These are phyloP conservation scores for Aspergillus asperescens DNA, from an alignment of 495 filamentous ascomycete species.

Conservation along the genomic window DNA sequence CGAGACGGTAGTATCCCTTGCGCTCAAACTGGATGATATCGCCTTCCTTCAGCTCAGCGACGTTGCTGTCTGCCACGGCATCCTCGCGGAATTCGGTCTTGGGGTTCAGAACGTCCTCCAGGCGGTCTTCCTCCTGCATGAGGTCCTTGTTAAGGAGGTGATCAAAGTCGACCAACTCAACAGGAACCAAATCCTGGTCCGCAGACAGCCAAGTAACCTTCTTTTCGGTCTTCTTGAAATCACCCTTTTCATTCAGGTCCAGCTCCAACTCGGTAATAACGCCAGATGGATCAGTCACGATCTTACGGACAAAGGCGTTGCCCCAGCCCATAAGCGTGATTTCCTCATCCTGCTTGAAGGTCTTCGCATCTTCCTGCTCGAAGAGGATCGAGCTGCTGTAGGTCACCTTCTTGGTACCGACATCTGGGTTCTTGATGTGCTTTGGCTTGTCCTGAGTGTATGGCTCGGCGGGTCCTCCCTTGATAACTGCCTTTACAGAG, in stretches of 20 bases:
- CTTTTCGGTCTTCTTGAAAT: conserved; percentile 91
- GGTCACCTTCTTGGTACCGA: conserved; percentile 80
- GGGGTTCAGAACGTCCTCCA: conserved; percentile 75
- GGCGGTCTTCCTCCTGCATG: conserved; percentile 70
- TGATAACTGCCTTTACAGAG: conserved; percentile 61
- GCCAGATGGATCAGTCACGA: conserved; percentile 51
- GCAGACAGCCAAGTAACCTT: conserved; percentile 87
- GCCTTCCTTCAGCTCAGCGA: conserved; percentile 66
- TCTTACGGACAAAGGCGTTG: conserved; percentile 79
- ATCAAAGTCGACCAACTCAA: conserved; percentile 88
- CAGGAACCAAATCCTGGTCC: conserved; percentile 69
- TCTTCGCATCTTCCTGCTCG: conserved; percentile 80
- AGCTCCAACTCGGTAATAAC: conserved; percentile 64
- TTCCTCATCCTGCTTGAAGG: conserved; percentile 79
- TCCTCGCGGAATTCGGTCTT: conserved; percentile 70
- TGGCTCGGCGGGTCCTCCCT: conserved; percentile 58
- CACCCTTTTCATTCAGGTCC: conserved; percentile 79
- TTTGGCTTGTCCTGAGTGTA: conserved; percentile 70
- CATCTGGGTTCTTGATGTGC: conserved; percentile 78
- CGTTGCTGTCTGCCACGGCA: conserved; percentile 74
- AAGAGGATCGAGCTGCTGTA: conserved; percentile 67
- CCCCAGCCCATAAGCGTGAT: conserved; percentile 96
- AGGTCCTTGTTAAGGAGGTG: conserved; percentile 90
- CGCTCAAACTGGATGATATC: conserved; percentile 94
- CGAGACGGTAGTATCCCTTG: conserved; percentile 82